Percentiles rank a stretch among this genome's conserved stretches.
Conservation (phyloP, 2,329 filamentous ascomycete species). For the Hirsutella thompsonii region DNA sequence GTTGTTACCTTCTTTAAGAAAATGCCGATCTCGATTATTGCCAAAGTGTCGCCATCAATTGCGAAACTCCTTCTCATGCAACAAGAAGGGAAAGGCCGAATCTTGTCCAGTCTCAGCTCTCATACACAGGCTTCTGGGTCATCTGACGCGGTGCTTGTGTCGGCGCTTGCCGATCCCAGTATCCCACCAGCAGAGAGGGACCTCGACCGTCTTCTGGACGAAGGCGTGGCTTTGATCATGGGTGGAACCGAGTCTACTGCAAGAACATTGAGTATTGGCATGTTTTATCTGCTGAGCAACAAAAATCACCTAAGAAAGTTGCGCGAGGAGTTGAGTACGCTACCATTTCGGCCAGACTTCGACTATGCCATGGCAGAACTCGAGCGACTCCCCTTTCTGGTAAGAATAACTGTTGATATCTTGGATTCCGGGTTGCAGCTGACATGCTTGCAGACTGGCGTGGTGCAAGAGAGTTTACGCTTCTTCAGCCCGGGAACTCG, state of each 20-base stretch:
- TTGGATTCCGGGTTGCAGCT: no score
- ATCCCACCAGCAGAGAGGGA: neutral
- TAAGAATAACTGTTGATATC: neutral
- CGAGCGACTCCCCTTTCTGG: slow-evolving; percentile 7
- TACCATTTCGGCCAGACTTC: slow-evolving; percentile 3
- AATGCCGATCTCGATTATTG: neutral
- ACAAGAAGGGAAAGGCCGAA: neutral
- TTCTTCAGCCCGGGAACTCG: neutral
- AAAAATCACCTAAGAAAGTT: slow-evolving; percentile 3
- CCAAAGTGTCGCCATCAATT: neutral
- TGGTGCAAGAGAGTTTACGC: neutral
- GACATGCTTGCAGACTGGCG: no score
- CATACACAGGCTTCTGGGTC: neutral
- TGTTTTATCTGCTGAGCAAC: slow-evolving; percentile 6
- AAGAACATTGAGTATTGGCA: slow-evolving; percentile 3
- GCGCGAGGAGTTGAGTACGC: slow-evolving; percentile 4
- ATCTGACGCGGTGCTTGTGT: neutral
- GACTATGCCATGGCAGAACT: slow-evolving; percentile 5
- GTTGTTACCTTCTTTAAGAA: neutral
- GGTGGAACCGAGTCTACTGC: slow-evolving; percentile 10
- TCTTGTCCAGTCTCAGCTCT: no score
- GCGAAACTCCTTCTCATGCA: neutral
- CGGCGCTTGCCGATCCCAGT: neutral
- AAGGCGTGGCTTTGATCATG: slow-evolving; percentile 6
- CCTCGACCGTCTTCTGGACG: slow-evolving; percentile 4